Evolutionary conservation across 805 yeast species (phyloP), one percentile per base, ranked within the genome.

Genomic region (Cyberlindnera euphorbiiphila): DNA sequence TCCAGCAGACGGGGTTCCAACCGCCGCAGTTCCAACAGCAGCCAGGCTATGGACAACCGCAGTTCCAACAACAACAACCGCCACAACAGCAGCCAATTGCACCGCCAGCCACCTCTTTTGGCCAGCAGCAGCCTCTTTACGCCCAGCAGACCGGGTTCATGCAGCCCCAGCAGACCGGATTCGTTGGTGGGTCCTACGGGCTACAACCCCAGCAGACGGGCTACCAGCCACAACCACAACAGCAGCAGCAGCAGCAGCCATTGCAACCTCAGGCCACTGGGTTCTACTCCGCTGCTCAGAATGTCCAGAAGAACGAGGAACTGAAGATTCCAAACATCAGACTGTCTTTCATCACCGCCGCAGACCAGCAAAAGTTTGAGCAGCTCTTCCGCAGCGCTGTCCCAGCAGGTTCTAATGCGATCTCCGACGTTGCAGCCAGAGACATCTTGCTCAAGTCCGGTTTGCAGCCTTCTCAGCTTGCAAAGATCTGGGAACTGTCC

Each of bases 401-500:
- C 19, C 73, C 81, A 15, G 64, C 52, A 21, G 69, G 68, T 15
- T 65, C 71, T 7, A 65, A 65, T 25, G 59, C 73, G 6, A 74
- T 84, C 37, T 65, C 72, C 29, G 89, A 91, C 9, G 81, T 77
- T 31, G 67, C 82, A 6, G 95, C 96, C 12, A 77, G 89, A 49
- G 80, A 78, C 44, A 81, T 91, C 42, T 68, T 91, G 50, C 67
- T 86, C 65, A 76, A 85, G 49, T 88, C 96, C 0, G 85, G 86
- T 6, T 68, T 91, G 37, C 68, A 76, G 28, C 87, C 95, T 3
- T 69, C 74, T 18, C 76, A 81, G 29, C 69, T 91, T 50, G 91
- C 91, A 3, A 86, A 78, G 50, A 83, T 91, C 43, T 91, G 98
- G 98, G 79, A 83, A 17, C 66, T 91, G 41, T 75, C 95, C n/a